These are phyloP conservation scores for Barnettozyma wickerhamii DNA, from an alignment of 805 yeast species.

Conservation along the genomic window DNA sequence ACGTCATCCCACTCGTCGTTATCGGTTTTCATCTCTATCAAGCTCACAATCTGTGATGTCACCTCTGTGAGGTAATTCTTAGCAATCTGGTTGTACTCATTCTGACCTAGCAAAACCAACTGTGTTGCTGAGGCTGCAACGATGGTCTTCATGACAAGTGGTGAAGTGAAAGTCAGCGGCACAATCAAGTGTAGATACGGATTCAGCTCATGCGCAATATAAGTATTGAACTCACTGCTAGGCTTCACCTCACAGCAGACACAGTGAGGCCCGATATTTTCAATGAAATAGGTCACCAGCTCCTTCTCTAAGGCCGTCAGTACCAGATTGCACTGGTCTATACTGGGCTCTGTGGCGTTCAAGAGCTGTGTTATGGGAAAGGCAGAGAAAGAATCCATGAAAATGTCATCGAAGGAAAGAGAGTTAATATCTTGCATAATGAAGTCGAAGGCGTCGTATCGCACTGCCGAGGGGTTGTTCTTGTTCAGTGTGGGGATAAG, in stretches of 20 bases:
- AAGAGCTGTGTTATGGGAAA: conserved; percentile 16
- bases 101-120: conserved; percentile 27
- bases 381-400: conserved; percentile 20
- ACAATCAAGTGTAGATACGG: conserved; percentile 36
- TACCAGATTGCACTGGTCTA: conserved; percentile 13
- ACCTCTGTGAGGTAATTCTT: conserved; percentile 27
- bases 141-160: conserved; percentile 30
- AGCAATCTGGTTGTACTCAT: conserved; percentile 26
- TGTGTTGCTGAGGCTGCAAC: conserved; percentile 36
- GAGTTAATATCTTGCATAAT: conserved; percentile 10
- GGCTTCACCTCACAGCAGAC: conserved; percentile 33
- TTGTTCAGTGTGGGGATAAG: conserved; percentile 13
- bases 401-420: conserved; percentile 18
- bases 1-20: conserved; percentile 37
- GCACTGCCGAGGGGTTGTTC: conserved; percentile 1
- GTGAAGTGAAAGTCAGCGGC: conserved; percentile 33
- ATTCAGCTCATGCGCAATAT: conserved; percentile 27
- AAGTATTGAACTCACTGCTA: conserved; percentile 11
- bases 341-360: conserved; percentile 13
- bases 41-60: conserved; percentile 27
- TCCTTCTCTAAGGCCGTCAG: conserved; percentile 14
- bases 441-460: conserved; percentile 18
- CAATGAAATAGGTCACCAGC: conserved; percentile 31
- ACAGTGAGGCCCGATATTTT: conserved; percentile 35
- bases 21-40: conserved; percentile 25